Conservation (phyloP, 1,139 yeast genomes). For the Candida smagusa region DNA sequence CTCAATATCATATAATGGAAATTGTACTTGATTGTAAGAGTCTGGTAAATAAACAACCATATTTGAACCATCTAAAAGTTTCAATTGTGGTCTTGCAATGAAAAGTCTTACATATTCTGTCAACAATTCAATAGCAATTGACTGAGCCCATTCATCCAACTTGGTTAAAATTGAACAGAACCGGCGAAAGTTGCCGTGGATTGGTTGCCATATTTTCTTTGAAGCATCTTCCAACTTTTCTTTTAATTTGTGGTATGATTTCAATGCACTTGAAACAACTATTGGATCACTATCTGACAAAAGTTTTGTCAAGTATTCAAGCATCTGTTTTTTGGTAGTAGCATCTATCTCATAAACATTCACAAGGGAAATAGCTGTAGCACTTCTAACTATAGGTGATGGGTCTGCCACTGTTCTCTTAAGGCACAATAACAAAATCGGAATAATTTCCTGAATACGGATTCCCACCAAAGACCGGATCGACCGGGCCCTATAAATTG, state of each 20-base stretch:
- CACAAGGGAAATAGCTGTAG: slow-evolving; percentile 75
- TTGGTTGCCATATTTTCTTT: slow-evolving; percentile 44
- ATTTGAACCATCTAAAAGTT: slow-evolving; percentile 22
- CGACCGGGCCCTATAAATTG: slow-evolving; percentile 68
- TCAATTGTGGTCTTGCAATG: slow-evolving; percentile 49
- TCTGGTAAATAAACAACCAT: slow-evolving; percentile 39
- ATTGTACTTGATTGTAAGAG: slow-evolving; percentile 26
- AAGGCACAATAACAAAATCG: slow-evolving; percentile 72
- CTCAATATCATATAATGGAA: slow-evolving; percentile 33
- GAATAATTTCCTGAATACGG: slow-evolving; percentile 72
- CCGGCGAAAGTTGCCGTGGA: slow-evolving; percentile 71
- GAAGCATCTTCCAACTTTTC: slow-evolving; percentile 9
- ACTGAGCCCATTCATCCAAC: slow-evolving; percentile 80
- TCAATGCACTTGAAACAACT: slow-evolving; percentile 72
- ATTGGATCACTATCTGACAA: slow-evolving; percentile 60
- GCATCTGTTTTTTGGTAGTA: slow-evolving; percentile 32
- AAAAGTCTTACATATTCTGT: slow-evolving; percentile 64
- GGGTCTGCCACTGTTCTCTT: slow-evolving; percentile 68
- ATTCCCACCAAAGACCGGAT: slow-evolving; percentile 80
- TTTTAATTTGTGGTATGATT: slow-evolving; percentile 50
- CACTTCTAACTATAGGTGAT: slow-evolving; percentile 73
- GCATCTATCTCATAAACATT: slow-evolving; percentile 52
- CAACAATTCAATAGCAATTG: slow-evolving; percentile 56
- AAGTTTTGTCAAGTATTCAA: slow-evolving; percentile 49
- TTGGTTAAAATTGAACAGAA: slow-evolving; percentile 51